These are phyloP conservation scores for Ampelocalamus luodianensis DNA, from an alignment of 176 grass and related monocot species.

Conservation along the genomic window DNA sequence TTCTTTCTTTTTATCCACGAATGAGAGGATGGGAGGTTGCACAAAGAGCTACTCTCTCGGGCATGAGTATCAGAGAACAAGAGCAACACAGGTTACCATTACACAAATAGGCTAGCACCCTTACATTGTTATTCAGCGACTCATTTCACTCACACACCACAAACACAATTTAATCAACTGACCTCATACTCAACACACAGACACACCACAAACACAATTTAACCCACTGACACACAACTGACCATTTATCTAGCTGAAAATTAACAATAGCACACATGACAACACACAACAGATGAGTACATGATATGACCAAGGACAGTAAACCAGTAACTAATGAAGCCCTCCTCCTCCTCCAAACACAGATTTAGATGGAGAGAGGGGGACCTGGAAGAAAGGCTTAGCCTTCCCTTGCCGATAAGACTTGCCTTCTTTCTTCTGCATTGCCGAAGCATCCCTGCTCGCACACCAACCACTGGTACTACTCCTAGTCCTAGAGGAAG, in stretches of 20 bases:
- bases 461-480: slow-evolving; percentile 5
- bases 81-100: neutral
- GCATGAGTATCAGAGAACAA: neutral
- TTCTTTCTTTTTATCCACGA: neutral
- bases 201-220: slow-evolving; percentile 17
- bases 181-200: neutral
- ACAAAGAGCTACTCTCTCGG: neutral
- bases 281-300: slow-evolving; percentile 1
- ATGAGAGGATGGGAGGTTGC: neutral
- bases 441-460: slow-evolving; percentile 38
- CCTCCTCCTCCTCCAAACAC: slow-evolving; percentile 37
- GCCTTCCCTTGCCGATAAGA: slow-evolving; percentile 80
- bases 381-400: slow-evolving; percentile 83
- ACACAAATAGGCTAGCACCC: neutral
- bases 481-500: slow-evolving; percentile 8
- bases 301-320: neutral
- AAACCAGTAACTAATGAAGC: slow-evolving; percentile 29
- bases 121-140: slow-evolving; percentile 20
- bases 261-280: slow-evolving; percentile 4
- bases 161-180: neutral
- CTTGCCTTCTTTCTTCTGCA: slow-evolving; percentile 67
- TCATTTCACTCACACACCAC: neutral
- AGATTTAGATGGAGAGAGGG: slow-evolving; percentile 65
- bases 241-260: slow-evolving; percentile 15
- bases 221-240: neutral